Evolutionary conservation across 129 eudicot species (phyloP).

Genomic region (Escallonia herrerae): DNA sequence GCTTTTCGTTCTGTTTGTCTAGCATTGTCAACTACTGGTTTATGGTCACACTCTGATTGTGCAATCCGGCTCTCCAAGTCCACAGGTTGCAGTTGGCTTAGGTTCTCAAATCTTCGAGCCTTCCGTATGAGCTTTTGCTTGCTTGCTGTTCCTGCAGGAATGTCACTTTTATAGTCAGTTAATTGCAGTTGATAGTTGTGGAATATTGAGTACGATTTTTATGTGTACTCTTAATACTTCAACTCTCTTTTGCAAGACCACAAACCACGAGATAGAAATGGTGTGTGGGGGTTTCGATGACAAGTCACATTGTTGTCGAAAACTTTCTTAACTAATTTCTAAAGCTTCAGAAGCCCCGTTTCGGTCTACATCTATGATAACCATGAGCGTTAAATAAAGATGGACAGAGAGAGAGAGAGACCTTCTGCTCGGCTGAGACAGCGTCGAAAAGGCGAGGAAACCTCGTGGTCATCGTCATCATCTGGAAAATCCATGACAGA

Average conservation of each 20-base stretch:
- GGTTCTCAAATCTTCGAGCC: conserved; percentile 37
- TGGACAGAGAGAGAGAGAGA: conserved; percentile 8
- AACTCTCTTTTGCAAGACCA: no score
- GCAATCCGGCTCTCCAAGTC: conserved; percentile 49
- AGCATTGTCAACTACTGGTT: conserved; percentile 28
- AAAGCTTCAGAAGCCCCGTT: no score
- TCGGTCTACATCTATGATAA: no score
- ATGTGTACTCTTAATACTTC: not conserved
- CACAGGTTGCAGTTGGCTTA: conserved; percentile 47
- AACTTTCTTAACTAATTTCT: no score
- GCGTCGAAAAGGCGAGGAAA: conserved; percentile 37
- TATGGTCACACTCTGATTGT: conserved; percentile 9
- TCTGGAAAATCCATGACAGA: conserved; percentile 69
- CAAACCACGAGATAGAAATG: no score
- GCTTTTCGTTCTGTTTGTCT: conserved; percentile 25
- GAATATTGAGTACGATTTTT: no score
- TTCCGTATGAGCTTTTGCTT: conserved; percentile 35
- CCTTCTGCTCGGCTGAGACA: conserved; percentile 38
- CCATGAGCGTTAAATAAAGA: no score
- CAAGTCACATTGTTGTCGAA: no score
- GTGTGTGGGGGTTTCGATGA: no score
- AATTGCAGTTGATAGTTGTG: not conserved
- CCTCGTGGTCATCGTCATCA: conserved; percentile 44
- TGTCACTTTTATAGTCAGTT: not conserved
- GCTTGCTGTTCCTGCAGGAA: conserved; percentile 26